phyloP scores from a whole-genome alignment of 2,329 filamentous ascomycete genomes.

The Sordariomycetes sp. region DNA sequence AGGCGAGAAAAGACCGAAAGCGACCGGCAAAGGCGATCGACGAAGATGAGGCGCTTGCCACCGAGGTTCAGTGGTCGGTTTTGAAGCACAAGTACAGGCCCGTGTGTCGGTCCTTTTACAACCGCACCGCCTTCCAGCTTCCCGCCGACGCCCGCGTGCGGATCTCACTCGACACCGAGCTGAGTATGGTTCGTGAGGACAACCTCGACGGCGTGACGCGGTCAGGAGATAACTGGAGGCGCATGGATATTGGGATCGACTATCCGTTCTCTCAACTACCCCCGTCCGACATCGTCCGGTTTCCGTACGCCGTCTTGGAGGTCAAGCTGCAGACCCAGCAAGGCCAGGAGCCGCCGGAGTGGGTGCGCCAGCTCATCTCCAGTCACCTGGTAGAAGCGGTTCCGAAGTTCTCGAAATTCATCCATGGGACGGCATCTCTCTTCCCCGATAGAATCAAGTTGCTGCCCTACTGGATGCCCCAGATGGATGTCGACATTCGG shows the following conservation, averaged over 20 bases:
- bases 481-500: constrained; percentile 96
- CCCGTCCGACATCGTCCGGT: constrained; percentile 73
- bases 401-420: constrained; percentile 98
- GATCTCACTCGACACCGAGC: constrained; percentile 91
- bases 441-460: constrained; percentile 83
- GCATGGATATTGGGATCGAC: constrained; percentile 96
- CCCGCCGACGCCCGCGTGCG: constrained; percentile 92
- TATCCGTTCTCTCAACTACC: constrained; percentile 87
- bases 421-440: constrained; percentile 81
- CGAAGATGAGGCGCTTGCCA: constrained; percentile 78
- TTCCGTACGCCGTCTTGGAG: constrained; percentile 92
- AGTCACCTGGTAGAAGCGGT: constrained; percentile 98
- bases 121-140: constrained; percentile 94
- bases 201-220: constrained; percentile 74
- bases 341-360: constrained; percentile 89
- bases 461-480: constrained; percentile 93
- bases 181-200: constrained; percentile 91
- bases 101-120: constrained; percentile 93
- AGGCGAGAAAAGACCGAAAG: constrained; percentile 90
- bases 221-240: constrained; percentile 82
- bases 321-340: constrained; percentile 96
- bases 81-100: constrained; percentile 79
- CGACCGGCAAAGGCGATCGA: constrained; percentile 87
- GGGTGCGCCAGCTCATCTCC: constrained; percentile 86
- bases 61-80: constrained; percentile 88